Evolutionary conservation across 140 eudicot species (phyloP).

Genomic region (Flaveria floridana): DNA sequence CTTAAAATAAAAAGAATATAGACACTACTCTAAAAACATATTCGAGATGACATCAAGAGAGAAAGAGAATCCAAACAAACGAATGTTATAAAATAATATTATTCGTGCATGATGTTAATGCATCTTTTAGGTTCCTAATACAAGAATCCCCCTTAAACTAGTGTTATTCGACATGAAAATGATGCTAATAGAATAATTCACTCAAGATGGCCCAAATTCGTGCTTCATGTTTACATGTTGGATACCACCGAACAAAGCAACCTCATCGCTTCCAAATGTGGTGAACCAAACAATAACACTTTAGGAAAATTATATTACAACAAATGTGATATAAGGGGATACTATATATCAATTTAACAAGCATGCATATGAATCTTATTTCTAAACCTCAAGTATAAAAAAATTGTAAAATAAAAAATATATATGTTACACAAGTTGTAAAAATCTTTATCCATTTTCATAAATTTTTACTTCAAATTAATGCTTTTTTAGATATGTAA

Average conservation of each 20-base stretch:
- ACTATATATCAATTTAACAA: background rate
- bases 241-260: slow-evolving; percentile 29
- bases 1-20: background rate
- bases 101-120: slow-evolving; percentile 33
- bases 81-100: slow-evolving; percentile 1
- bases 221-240: slow-evolving; percentile 29
- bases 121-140: slow-evolving; percentile 11
- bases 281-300: background rate
- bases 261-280: background rate
- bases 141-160: slow-evolving; percentile 1
- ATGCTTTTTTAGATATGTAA: background rate
- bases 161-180: slow-evolving; percentile 16
- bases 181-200: slow-evolving; percentile 36
- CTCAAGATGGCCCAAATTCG: slow-evolving; percentile 22
- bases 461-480: background rate
- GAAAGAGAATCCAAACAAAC: slow-evolving; percentile 13
- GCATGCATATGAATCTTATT: background rate
- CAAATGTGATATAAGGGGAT: background rate
- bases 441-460: background rate
- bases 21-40: background rate
- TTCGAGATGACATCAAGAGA: slow-evolving; percentile 17
- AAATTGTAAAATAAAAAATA: background rate
- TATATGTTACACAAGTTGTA: background rate
- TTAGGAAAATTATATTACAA: background rate
- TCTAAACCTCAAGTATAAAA: background rate